Base-by-base conservation (phyloP, 192 early-diverging fungal genomes). In the Rhizophagus clarus region DNA sequence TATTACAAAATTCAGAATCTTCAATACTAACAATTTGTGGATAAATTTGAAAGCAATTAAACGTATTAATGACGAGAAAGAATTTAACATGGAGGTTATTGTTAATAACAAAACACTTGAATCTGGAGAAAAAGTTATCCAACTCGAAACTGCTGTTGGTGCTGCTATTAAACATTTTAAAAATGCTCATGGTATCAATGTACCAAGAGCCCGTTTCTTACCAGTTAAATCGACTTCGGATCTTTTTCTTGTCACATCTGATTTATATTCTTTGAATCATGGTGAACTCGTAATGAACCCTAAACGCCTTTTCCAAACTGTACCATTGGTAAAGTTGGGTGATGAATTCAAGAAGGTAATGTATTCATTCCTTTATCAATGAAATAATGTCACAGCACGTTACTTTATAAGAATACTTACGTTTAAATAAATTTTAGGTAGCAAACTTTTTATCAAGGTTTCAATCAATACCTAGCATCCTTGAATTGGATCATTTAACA, bases 1-100 rank as follows among this genome's bases (percentile, higher is more conserved):
- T 67, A 91, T 99, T 88, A 99, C 98, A 85, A 99, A 99, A 88
- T 99, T 99, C 92, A 96, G 97, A 92, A 98, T 99, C 84, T 98
- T 98, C 89, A 99, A 99, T 90, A 99, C 97, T 72, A 96, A 95
- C 88, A 96, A 96, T 84, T 80, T 95, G 83, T 96, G 94, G 94
- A 92, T 95, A 76, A 93, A 89, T 81, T 85, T 95, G 51, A 93
- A 93, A 88, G 94, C 94, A 32, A 91, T 95, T 81, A 95, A 95
- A 88, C 94, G 96, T 62, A 83, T 98, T 37, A 90, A 97, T 64
- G 92, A 92, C 70, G 84, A 91, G 79, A 56, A 67, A 31, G 90
- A 90, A 81, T 85, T 99, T 61, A 89, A 90, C 64, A 87, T 99
- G 79, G 98, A 99, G 80, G 94, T 99, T 80, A 98, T 99, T 87